Base-by-base conservation (phyloP, 1,139 yeast genomes). In the Kluyveromyces marxianus region DNA sequence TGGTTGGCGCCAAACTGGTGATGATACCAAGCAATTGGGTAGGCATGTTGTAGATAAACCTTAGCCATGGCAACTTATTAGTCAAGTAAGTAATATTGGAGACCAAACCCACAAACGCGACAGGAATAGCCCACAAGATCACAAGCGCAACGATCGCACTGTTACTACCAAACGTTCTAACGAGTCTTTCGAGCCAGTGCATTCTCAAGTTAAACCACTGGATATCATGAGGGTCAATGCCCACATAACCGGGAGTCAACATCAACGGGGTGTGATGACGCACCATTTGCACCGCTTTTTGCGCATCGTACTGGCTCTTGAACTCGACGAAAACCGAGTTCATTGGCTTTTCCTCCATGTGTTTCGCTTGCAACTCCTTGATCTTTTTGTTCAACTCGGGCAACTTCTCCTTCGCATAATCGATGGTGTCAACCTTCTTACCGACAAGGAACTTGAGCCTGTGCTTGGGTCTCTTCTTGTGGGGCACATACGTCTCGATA, bases 51-150 rank as follows among this genome's bases (percentile, higher is more conserved):
- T 81, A 67, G 56, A 92, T 76, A 65, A 86, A 90, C 29, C 69
- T 63, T 56, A 90, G 75, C 73, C 83, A 89, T 25, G 70, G 85
- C 26, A 89, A 72, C 53, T 77, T 79, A 44, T 77, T 71, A 35
- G 83, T 85, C 65, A 89, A 72, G 57, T 74, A 76, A 52, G 83
- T 79, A 56, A 92, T 76, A 68, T 90, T 90, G 25, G 97, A 89
- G 54, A 92, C 77, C 59, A 83, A 72, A 81, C 97, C 97, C 47
- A 92, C 96, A 64, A 88, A 87, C 2, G 97, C 96, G 44, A 90
- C 97, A 21, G 97, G 97, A 57, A 89, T 74, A 49, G 96, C 77
- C 97, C 97, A 92, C 63, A 89, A 83, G 47, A 90, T 75, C 51
- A 88, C 77, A 60, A 83, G 65, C 1, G 79, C 81, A 37, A 71